phyloP scores from a whole-genome alignment of 1,139 yeast genomes.

The Geotrichum candidum region DNA sequence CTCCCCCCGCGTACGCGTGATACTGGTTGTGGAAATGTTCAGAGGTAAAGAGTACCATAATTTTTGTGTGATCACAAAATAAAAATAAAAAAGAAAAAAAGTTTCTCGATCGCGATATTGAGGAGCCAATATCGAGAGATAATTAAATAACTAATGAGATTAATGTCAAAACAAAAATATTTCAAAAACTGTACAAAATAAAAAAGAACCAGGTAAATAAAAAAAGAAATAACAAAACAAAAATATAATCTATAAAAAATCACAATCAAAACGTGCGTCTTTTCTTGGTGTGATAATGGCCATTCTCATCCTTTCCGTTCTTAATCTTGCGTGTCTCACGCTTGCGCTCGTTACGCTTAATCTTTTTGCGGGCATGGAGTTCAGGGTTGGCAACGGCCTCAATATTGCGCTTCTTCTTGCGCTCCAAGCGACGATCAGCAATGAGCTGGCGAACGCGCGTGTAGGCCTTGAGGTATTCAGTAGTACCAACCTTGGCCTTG shows the following conservation, averaged over 20 bases:
- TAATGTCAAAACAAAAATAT: not conserved
- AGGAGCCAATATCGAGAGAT: not conserved
- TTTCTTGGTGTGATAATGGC: constrained; percentile 62
- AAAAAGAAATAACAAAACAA: not conserved
- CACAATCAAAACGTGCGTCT: constrained; percentile 35
- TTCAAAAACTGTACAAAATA: not conserved
- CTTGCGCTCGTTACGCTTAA: constrained; percentile 66
- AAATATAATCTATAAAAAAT: not conserved
- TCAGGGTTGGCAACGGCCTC: constrained; percentile 79
- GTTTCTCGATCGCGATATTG: not conserved
- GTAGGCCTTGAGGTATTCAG: constrained; percentile 61
- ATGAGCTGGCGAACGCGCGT: constrained; percentile 59
- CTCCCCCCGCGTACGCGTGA: not conserved
- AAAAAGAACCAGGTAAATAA: not conserved
- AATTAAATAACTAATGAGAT: not conserved
- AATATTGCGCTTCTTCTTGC: constrained; percentile 71
- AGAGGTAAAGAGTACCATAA: not conserved
- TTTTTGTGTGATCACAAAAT: not conserved
- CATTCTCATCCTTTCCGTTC: constrained; percentile 67
- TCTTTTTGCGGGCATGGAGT: constrained; percentile 65
- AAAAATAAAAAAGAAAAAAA: not conserved
- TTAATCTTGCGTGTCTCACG: constrained; percentile 54
- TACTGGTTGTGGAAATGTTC: not conserved
- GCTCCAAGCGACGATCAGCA: constrained; percentile 59
- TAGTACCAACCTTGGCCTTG: constrained; percentile 65